These are phyloP conservation scores for Triticum urartu DNA, from an alignment of 176 grass and related monocot genomes.

Conservation along the genomic window DNA sequence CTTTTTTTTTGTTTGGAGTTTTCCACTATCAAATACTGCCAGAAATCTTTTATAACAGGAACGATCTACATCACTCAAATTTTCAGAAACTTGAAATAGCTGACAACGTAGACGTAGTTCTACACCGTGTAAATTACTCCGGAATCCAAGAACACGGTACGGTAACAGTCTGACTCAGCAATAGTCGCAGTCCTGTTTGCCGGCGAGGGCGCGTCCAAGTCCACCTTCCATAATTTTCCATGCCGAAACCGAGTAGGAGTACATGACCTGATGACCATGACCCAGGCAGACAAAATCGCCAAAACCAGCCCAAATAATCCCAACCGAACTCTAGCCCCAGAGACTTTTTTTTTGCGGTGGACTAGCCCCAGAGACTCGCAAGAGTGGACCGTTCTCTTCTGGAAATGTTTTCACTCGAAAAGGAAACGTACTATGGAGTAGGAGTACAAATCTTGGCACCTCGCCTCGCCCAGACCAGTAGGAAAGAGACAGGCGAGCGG, in stretches of 20 bases:
- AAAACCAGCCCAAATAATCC: too few species aligned
- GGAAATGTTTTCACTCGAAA: not conserved
- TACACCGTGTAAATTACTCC: not conserved
- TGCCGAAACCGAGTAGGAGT: constrained; percentile 15
- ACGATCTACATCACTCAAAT: too few species aligned
- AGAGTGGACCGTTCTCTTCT: not conserved
- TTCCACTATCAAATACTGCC: not conserved
- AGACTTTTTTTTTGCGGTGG: too few species aligned
- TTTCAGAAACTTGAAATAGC: too few species aligned
- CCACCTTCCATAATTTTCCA: not conserved
- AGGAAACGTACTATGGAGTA: too few species aligned
- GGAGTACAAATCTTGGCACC: not conserved
- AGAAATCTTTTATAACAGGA: too few species aligned
- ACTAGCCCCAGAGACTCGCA: too few species aligned
- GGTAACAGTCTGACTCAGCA: not conserved
- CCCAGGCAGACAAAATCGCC: not conserved
- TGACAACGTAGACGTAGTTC: not conserved
- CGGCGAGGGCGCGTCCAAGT: not conserved
- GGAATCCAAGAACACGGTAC: not conserved
- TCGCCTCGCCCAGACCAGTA: not conserved
- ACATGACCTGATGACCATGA: not conserved
- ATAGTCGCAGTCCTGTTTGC: not conserved
- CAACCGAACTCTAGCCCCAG: too few species aligned
- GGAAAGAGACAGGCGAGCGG: constrained; percentile 7
- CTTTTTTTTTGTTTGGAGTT: too few species aligned